Percentiles rank a stretch among this genome's conserved stretches.
Conservation (phyloP, 2,329 filamentous ascomycete genomes). For the Colletotrichum sublineola region DNA sequence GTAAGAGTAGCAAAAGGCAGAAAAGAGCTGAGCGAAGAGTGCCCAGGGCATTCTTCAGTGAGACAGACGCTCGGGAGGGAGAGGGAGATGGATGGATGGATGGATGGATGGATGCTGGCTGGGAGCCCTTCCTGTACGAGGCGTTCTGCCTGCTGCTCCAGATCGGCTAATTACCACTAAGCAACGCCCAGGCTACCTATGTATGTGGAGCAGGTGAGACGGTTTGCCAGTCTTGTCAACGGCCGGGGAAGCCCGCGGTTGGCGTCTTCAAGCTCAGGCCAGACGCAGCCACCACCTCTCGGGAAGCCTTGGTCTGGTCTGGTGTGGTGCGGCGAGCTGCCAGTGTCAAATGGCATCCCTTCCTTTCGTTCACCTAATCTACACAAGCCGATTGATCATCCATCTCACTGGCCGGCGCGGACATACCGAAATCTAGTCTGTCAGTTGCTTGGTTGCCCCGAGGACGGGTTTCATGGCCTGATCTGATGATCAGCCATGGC, state of each 20-base stretch:
- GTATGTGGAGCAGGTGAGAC: conserved; percentile 10
- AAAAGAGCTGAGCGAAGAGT: background rate
- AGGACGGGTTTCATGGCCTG: background rate
- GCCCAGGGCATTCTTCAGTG: conserved; percentile 33
- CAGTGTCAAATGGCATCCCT: background rate
- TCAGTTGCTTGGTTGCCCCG: background rate
- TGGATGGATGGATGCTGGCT: background rate
- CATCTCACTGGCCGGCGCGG: conserved; percentile 19
- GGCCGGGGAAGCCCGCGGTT: background rate
- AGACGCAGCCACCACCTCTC: conserved; percentile 13
- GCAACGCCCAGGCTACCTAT: conserved; percentile 13
- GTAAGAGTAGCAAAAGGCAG: background rate
- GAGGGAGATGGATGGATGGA: no score
- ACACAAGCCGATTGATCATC: no score
- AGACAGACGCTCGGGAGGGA: conserved; percentile 24
- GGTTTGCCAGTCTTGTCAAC: background rate
- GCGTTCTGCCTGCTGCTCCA: conserved; percentile 13
- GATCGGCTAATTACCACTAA: background rate
- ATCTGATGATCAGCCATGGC: background rate
- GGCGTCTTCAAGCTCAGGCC: background rate
- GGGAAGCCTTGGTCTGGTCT: background rate
- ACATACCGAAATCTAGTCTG: conserved; percentile 19
- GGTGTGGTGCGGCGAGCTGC: background rate
- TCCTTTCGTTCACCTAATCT: no score
- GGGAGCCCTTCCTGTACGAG: background rate